Conservation (phyloP, 2,329 filamentous ascomycete genomes). For the Colletotrichum sublineola region DNA sequence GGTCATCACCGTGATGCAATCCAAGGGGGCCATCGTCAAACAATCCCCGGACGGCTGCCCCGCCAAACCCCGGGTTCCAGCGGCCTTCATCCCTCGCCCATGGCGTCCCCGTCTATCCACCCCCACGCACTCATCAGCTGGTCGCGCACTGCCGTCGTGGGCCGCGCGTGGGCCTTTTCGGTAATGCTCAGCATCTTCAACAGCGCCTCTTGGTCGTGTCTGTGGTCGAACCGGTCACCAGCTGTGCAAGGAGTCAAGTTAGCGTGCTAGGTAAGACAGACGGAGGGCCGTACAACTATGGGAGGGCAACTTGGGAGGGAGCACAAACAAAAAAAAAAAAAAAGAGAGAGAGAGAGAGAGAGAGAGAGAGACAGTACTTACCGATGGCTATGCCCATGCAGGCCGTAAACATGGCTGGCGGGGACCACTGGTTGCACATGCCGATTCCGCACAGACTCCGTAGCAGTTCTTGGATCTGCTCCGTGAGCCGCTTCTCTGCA, state of each 20-base stretch:
- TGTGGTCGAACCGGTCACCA: constrained; percentile 63
- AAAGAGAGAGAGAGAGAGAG: too few species aligned
- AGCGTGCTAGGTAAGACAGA: neutral
- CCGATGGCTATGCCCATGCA: constrained; percentile 65
- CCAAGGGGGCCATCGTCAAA: constrained; percentile 14
- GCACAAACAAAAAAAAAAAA: neutral
- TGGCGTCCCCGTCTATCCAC: constrained; percentile 50
- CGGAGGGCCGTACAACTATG: neutral
- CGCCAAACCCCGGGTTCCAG: neutral
- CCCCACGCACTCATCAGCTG: constrained; percentile 65
- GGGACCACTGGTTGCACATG: constrained; percentile 67
- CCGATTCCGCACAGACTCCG: constrained; percentile 71
- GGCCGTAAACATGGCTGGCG: constrained; percentile 69
- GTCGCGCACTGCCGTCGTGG: constrained; percentile 61
- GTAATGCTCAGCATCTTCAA: constrained; percentile 61
- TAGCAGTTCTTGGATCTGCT: constrained; percentile 61
- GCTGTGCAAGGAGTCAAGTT: constrained; percentile 43
- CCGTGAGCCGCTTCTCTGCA: constrained; percentile 50
- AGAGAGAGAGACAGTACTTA: neutral
- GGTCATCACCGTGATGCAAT: neutral
- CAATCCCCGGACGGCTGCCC: constrained; percentile 18
- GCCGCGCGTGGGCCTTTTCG: constrained; percentile 65
- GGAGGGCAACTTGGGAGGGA: neutral
- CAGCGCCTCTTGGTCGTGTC: constrained; percentile 61
- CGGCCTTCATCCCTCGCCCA: constrained; percentile 32